Evolutionary conservation across 73 alveolate genomes (phyloP), one percentile per base, ranked within the genome.

Genomic region (Paramecium tetraurelia): DNA sequence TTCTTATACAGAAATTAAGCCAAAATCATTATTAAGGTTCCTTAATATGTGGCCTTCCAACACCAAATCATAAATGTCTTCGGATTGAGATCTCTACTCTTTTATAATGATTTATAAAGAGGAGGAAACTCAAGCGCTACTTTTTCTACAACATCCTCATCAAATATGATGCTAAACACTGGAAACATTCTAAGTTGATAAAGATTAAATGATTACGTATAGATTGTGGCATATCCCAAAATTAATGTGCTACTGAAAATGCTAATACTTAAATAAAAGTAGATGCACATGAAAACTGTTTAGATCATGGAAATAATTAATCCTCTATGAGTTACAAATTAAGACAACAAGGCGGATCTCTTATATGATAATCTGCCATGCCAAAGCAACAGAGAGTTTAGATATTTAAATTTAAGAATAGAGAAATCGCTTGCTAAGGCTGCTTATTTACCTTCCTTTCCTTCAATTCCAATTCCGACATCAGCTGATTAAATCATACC

Each of bases 401-500:
- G 44, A 36, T 95, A 94, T 75, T 94, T 89, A 89, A 96, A 96
- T 72, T 96, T 87, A 31, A 71, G 86, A 24, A 97, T 97, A 8
- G 98, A 92, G 70, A 93, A 96, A 86, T 97, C 99, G 16, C 98
- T 86, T 4, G 99, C 99, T 12, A 97, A 92, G 1, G 99, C 95
- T 16, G 99, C 99, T 92, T 97, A 95, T 50, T 85, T 92, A 6
- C 99, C 99, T 95, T 97, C 99, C 87, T 97, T 97, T 38, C 99
- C 99, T 35, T 75, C 98, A 20, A 97, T 96, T n/a, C 99, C 99
- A 18, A 97, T 95, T 35, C 99, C 99, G 7, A 97, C 97, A 93
- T 97, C 97, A 41, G 99, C 97, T n/a, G 89, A 59, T 70, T 89
- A 29, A 85, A 95, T 96, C 99, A 96, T 96, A 5, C 99, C 98